A percentile compares a stretch with the other conserved stretches of the same genome.
These are phyloP conservation scores for Houttuynia cordata DNA, from an alignment of 164 flowering plant species.

Conservation along the genomic window DNA sequence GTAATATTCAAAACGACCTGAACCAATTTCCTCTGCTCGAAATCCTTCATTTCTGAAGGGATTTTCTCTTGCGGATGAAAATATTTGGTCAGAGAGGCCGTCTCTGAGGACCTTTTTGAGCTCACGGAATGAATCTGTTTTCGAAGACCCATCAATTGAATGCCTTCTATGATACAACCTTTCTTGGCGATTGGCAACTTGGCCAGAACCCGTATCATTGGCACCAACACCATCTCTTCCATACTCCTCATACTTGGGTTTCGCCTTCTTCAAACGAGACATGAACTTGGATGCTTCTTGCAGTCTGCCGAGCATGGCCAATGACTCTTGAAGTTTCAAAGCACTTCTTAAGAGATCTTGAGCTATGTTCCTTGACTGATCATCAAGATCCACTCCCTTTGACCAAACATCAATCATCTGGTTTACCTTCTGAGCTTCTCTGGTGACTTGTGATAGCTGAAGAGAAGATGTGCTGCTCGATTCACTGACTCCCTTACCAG, in stretches of 20 bases:
- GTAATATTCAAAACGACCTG: conserved; percentile 13
- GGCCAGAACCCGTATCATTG: conserved; percentile 12
- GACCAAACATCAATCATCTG: conserved; percentile 55
- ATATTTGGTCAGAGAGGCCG: conserved; percentile 8
- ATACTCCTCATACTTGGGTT: conserved; percentile 13
- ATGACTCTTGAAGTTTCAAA: conserved; percentile 73
- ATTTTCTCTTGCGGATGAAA: background rate
- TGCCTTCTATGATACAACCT: conserved; percentile 20
- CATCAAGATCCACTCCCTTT: conserved; percentile 23
- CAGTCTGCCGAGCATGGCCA: conserved; percentile 53
- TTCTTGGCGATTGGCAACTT: conserved; percentile 7
- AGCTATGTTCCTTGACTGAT: conserved; percentile 42
- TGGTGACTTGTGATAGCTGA: conserved; percentile 53
- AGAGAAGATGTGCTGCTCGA: conserved; percentile 21
- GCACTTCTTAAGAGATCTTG: conserved; percentile 63
- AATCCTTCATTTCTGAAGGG: conserved; percentile 9
- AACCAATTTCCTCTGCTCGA: conserved; percentile 13
- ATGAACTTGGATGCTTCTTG: conserved; percentile 51
- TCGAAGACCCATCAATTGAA: conserved; percentile 34
- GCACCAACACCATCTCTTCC: conserved; percentile 10
- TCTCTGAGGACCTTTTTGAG: conserved; percentile 40
- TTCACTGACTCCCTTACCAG: conserved; percentile 11
- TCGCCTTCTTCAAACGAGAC: conserved; percentile 32
- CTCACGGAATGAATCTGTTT: conserved; percentile 29
- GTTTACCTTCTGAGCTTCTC: conserved; percentile 63